Evolutionary conservation across 805 yeast genomes (phyloP), one percentile per base, ranked within the genome.

Genomic region (Wickerhamiella hasegawae): DNA sequence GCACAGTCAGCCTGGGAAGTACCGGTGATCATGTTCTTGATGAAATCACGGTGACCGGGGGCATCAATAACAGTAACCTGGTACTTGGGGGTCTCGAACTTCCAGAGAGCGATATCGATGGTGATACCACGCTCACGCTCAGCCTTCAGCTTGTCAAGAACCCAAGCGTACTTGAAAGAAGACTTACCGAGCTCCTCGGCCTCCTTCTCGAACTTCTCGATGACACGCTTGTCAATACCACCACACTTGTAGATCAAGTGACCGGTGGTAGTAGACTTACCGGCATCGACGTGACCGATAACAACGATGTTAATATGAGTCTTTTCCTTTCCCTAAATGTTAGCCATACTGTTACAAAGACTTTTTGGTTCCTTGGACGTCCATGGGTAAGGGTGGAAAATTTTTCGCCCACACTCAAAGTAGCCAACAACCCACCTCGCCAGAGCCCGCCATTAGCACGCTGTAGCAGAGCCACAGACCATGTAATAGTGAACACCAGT

Each of bases 211-310:
- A 82, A 82, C 82, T 83, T 83, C 75, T 84, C 94, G 62, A 83
- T 83, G 65, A 94, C 84, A 76, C 95, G 80, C 82, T 83, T 84
- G 73, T 84, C 95, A 59, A 82, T 82, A 57, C 61, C 95, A 80
- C 96, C 95, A 74, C 95, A 85, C 87, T 84, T 84, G 93, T 65
- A 85, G 64, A 85, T 84, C 71, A 85, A 80, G 78, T 85, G 96
- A 70, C 96, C 96, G 66, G 97, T 85, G 69, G 96, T 87, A 63
- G 97, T 85, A 50, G 96, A 87, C 73, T 81, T 80, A 71, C 87
- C 87, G 59, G 96, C 85, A 72, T 87, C 97, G 96, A 90, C 97
- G 94, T 87, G 97, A 71, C 97, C 98, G 69, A 87, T 87, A 65
- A 90, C 97, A 69, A 90, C 98, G 72, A 87, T 93, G 94, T 87